Evolutionary conservation across 352 stramenopile genomes (phyloP).

Genomic region (Pilasporangium apinafurcum): DNA sequence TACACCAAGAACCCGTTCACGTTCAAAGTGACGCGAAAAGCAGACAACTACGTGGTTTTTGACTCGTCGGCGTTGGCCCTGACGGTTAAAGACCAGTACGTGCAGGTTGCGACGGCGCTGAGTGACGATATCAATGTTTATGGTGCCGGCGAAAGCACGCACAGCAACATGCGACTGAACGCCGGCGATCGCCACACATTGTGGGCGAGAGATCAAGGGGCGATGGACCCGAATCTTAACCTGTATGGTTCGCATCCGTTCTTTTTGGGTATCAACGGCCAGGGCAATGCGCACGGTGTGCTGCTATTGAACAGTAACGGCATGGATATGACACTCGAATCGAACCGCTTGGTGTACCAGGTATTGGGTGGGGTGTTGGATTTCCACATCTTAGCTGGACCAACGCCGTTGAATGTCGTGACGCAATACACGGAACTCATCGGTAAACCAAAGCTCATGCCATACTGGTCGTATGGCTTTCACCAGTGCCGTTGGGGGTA

Average conservation of each 20-base stretch:
- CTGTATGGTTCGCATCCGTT: constrained; percentile 51
- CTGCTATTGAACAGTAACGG: constrained; percentile 54
- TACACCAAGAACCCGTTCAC: constrained; percentile 30
- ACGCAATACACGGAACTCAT: constrained; percentile 46
- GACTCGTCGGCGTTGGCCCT: constrained; percentile 30
- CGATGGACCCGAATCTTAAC: constrained; percentile 33
- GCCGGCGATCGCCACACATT: constrained; percentile 40
- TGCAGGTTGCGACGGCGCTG: constrained; percentile 38
- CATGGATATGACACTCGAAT: constrained; percentile 47
- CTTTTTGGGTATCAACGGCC: constrained; percentile 30
- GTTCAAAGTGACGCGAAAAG: constrained; percentile 26
- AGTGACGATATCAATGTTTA: constrained; percentile 20
- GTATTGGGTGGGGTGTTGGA: constrained; percentile 45
- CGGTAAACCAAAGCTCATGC: constrained; percentile 36
- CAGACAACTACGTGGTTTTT: constrained; percentile 32
- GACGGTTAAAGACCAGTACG: constrained; percentile 44
- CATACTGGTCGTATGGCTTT: constrained; percentile 64
- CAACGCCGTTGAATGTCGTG: constrained; percentile 29
- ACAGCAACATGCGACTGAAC: constrained; percentile 18
- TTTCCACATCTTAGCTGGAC: constrained; percentile 44
- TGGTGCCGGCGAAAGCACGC: constrained; percentile 41
- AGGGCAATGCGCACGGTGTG: constrained; percentile 31
- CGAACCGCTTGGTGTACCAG: constrained; percentile 32
- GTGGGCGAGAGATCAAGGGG: constrained; percentile 25
- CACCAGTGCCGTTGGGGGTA: constrained; percentile 52